Evolutionary conservation across 2,329 filamentous ascomycete genomes (phyloP), one percentile per base, ranked within the genome.

Genomic region (Eurotiales sp.): DNA sequence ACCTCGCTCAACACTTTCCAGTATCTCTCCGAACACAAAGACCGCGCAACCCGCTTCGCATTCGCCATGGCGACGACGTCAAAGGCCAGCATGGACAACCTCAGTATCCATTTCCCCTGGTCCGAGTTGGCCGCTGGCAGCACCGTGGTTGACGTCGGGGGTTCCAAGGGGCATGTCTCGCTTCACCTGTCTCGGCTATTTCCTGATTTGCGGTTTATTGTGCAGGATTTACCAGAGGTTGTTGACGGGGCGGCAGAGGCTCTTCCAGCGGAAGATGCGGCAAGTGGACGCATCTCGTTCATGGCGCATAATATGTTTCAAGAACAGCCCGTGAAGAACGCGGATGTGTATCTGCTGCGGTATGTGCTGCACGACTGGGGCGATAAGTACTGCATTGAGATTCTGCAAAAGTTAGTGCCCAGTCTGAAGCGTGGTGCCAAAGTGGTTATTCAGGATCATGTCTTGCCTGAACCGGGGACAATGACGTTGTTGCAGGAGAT

Each of bases 141-240:
- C 7, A 29, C 40, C 10, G 32, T 53, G 8, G 52, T 53, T 5
- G 46, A 61, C 37, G 51, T 63, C 15, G 81, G 81, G 8, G 81
- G 81, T 2, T 78, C 76, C 22, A 76, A 78, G 53, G 82, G 82
- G 0, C 80, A 82, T 43, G 76, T 79, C 17, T 77, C 72, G 43
- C 70, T 78, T n/a, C 78, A 76, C 8, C 66, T 85, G 45, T 81
- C 78, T 2, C 70, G 69, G 53, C 66, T 64, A 52, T 81, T 76
- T 65, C 69, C 71, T 50, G 72, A 76, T 36, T 72, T 82, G 58
- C 72, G 69, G 47, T 82, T 83, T 59, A 65, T 83, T 17, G 80
- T 79, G 1, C 72, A 79, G 55, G 76, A 79, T 56, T 65, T 78
- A 11, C 63, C 67, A 5, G 61, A 72, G n/a, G 51, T 53, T 7